phyloP scores from a whole-genome alignment of 768 basidiomycete species.

The Lyophyllum atratum region DNA sequence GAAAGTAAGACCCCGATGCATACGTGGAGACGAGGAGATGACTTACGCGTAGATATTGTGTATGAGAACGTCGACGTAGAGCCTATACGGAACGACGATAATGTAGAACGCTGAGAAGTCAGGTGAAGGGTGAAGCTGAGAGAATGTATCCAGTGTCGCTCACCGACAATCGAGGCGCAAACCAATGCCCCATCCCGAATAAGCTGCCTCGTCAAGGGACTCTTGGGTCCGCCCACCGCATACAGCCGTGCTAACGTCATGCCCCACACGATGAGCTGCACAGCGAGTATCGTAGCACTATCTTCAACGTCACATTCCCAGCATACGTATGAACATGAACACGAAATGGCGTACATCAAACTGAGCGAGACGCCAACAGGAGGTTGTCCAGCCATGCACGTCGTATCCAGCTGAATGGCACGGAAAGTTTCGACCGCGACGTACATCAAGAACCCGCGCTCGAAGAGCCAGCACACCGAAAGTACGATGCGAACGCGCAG shows the following conservation, averaged over 20 bases:
- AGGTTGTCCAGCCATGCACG: neutral
- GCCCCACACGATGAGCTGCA: neutral
- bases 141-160: too few species aligned
- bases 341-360: neutral
- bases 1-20: too few species aligned
- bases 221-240: neutral
- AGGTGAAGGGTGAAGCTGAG: too few species aligned
- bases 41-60: too few species aligned
- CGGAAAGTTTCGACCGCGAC: neutral
- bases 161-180: too few species aligned
- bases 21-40: too few species aligned
- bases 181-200: neutral
- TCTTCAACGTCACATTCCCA: neutral
- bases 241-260: conserved; percentile 4
- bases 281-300: neutral
- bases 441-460: neutral
- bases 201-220: neutral
- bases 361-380: neutral
- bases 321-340: neutral
- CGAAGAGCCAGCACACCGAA: neutral
- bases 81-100: too few species aligned
- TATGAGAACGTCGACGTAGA: too few species aligned
- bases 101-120: too few species aligned
- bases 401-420: neutral
- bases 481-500: neutral